Evolutionary conservation across 2,329 filamentous ascomycete species (phyloP), one percentile per base, ranked within the genome.

Genomic region (Aspergillus carbonarius): DNA sequence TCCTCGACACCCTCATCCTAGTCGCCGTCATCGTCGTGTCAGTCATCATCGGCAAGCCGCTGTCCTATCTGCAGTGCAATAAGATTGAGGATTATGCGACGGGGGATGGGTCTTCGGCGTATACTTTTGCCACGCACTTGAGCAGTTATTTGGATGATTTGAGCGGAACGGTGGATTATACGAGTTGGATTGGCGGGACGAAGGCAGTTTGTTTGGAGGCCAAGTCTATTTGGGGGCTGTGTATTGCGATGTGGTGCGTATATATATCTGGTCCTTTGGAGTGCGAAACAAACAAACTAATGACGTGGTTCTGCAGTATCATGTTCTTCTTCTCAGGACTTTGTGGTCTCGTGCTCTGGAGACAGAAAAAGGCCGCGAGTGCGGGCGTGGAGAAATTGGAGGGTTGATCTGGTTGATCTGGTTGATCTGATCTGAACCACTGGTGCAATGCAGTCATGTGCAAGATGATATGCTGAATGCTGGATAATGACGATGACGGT

Each of bases 221-320:
- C 74, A 96, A 96, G 82, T 85, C 89, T 15, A 85, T 95, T 64
- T 96, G 92, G 93, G 92, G 92, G 1, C 76, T 96, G 60, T 85
- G 86, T 73, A 93, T 96, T 74, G 87, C 87, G 4, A 83, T 96
- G 51, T 92, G 83, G 83, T 86, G 71, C 70, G 81, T 79, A 17
- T 20, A 30, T 18, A 18, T 37, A 23, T 5, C 7, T 46, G 15
- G 8, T 32, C 34, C 13, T 17, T 46, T 12, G 23, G 39, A 46
- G 57, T 67, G 52, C 61, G 30, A 23, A 23, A 3, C 3, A 5
- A 50, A 1, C 7, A 7, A 23, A 35, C 37, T 61, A 40, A 53
- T 51, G 9, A 15, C 25, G 20, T 13, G 5, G 9, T 17, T 20
- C 15, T 53, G 12, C 55, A 81, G 87, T 73, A 83, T 90, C 44